A percentile compares a stretch with the other conserved stretches of the same genome.
phyloP scores from a whole-genome alignment of 495 filamentous ascomycete genomes.

The Penicillium dipodomyicola region DNA sequence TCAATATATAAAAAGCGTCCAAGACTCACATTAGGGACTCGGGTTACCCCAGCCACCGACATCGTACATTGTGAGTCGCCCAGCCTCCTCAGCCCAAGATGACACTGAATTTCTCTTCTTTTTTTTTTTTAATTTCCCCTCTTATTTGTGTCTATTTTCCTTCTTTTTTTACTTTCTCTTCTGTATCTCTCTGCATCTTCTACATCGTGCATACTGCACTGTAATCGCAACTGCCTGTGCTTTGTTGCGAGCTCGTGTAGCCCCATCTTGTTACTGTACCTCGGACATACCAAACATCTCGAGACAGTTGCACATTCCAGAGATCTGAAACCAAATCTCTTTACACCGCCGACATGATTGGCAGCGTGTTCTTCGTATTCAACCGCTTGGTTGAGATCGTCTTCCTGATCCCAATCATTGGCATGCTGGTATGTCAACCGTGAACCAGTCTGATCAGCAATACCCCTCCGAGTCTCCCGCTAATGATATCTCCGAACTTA shows the following conservation, averaged over 20 bases:
- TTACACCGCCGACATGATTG: slow-evolving; percentile 59
- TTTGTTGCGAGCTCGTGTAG: slow-evolving; percentile 7
- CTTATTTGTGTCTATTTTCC: slow-evolving; percentile 6
- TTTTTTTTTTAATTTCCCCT: slow-evolving; percentile 6
- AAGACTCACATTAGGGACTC: not conserved
- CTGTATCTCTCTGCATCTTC: slow-evolving; percentile 10
- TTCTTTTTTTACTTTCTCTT: slow-evolving; percentile 9
- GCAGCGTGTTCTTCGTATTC: slow-evolving; percentile 77
- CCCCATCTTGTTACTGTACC: slow-evolving; percentile 2
- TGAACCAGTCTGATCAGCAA: not conserved
- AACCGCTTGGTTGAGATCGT: slow-evolving; percentile 79
- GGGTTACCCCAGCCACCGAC: slow-evolving; percentile 25
- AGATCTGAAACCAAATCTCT: slow-evolving; percentile 4
- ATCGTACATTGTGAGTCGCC: slow-evolving; percentile 21
- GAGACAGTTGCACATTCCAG: slow-evolving; percentile 5
- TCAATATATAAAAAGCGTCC: slow-evolving; percentile 1
- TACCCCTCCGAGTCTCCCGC: slow-evolving; percentile 3
- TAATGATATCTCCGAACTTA: slow-evolving; percentile 14
- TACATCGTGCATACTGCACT: slow-evolving; percentile 11
- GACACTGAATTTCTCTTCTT: slow-evolving; percentile 8
- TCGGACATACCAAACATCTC: slow-evolving; percentile 4
- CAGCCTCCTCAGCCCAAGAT: slow-evolving; percentile 30
- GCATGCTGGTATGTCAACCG: slow-evolving; percentile 63
- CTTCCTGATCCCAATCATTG: slow-evolving; percentile 83
- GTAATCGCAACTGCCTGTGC: slow-evolving; percentile 1